phyloP scores from a whole-genome alignment of 345 rosid genomes.

The Citrus maxima region DNA sequence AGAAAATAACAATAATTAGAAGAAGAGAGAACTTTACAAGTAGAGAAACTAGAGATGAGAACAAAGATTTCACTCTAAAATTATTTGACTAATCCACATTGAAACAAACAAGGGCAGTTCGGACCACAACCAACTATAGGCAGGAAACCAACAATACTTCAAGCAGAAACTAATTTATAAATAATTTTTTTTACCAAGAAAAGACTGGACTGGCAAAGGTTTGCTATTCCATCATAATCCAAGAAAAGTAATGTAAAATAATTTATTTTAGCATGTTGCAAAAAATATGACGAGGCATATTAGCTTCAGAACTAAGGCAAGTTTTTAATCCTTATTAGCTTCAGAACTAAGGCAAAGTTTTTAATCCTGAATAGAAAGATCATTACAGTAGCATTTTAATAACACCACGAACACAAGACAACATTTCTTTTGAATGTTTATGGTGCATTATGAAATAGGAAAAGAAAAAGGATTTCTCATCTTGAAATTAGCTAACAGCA shows the following conservation, averaged over 20 bases:
- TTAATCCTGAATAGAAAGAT: not conserved
- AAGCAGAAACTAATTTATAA: not conserved
- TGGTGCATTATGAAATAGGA: not conserved
- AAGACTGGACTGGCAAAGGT: not conserved
- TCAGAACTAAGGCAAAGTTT: not conserved
- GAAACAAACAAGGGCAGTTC: not conserved
- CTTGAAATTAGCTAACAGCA: not conserved
- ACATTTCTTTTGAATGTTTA: not conserved
- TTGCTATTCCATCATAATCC: not conserved
- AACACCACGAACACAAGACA: not conserved
- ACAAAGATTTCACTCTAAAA: not conserved
- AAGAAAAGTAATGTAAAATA: not conserved
- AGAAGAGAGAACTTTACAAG: not conserved
- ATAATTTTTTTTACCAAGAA: not conserved
- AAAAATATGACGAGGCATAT: not conserved
- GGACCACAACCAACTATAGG: not conserved
- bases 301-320: not conserved
- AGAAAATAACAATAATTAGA: not conserved
- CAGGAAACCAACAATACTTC: not conserved
- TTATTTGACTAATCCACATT: not conserved
- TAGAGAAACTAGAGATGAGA: not conserved
- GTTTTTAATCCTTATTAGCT: not conserved
- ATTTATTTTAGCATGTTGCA: not conserved
- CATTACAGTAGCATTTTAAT: not conserved
- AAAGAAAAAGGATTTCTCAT: not conserved